These are phyloP conservation scores for Acanthamoeba castellanii DNA, from an alignment of 208 protist genomes.

Conservation along the genomic window DNA sequence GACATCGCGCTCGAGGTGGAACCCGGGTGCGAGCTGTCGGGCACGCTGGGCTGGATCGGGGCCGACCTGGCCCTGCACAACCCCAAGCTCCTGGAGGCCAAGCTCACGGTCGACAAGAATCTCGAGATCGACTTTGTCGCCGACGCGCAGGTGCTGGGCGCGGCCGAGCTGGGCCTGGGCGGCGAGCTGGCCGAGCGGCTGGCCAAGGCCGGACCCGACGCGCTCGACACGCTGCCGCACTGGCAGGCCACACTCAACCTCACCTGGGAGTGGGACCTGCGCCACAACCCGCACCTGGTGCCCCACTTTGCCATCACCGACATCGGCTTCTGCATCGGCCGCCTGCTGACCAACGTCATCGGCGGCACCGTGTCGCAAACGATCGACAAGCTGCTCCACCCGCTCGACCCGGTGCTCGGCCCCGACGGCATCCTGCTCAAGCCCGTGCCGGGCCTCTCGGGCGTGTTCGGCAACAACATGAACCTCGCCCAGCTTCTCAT, in stretches of 20 bases:
- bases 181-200: slow-evolving; percentile 62
- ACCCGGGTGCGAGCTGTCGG: slow-evolving; percentile 22
- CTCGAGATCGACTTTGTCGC: background rate
- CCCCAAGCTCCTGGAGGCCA: slow-evolving; percentile 48
- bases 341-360: slow-evolving; percentile 35
- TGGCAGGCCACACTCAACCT: slow-evolving; percentile 66
- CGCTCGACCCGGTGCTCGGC: slow-evolving; percentile 64
- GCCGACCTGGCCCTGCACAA: slow-evolving; percentile 1
- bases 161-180: slow-evolving; percentile 20
- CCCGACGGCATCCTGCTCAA: slow-evolving; percentile 63
- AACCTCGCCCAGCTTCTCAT: slow-evolving; percentile 34
- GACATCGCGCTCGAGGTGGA: background rate
- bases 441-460: slow-evolving; percentile 69
- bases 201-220: slow-evolving; percentile 40
- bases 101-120: background rate
- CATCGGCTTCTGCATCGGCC: slow-evolving; percentile 66
- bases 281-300: background rate
- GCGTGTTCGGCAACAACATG: slow-evolving; percentile 63
- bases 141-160: background rate
- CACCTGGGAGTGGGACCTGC: slow-evolving; percentile 28
- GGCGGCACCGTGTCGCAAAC: slow-evolving; percentile 1
- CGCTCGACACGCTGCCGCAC: slow-evolving; percentile 55
- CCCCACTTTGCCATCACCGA: slow-evolving; percentile 33
- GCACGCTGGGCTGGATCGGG: slow-evolving; percentile 46
- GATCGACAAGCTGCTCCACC: slow-evolving; percentile 41